Evolutionary conservation across 2,329 filamentous ascomycete genomes (phyloP).

Genomic region (Fusarium sp.): DNA sequence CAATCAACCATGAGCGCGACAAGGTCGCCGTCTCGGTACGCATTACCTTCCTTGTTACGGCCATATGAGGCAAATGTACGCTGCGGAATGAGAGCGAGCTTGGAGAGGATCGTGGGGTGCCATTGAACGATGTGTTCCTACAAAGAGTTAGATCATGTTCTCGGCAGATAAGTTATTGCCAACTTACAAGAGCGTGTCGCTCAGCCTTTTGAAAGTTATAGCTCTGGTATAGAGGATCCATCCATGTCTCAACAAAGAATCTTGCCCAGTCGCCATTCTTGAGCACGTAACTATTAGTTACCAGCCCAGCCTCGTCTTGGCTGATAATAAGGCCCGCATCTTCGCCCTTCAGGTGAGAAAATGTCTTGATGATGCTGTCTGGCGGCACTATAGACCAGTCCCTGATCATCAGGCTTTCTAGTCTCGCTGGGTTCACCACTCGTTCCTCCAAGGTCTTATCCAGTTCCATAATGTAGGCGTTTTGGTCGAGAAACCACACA

Average conservation of each 20-base stretch:
- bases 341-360: slow-evolving; percentile 79
- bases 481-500: slow-evolving; percentile 88
- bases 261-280: slow-evolving; percentile 89
- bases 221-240: slow-evolving; percentile 89
- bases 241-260: slow-evolving; percentile 95
- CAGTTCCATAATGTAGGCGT: slow-evolving; percentile 90
- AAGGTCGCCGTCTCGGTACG: slow-evolving; percentile 86
- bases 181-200: slow-evolving; percentile 83
- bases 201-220: slow-evolving; percentile 99
- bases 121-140: slow-evolving; percentile 92
- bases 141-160: slow-evolving; percentile 25
- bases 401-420: slow-evolving; percentile 85
- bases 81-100: slow-evolving; percentile 90
- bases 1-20: slow-evolving; percentile 84
- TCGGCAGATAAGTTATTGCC: background rate
- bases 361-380: slow-evolving; percentile 97
- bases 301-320: slow-evolving; percentile 85
- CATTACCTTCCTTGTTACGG: slow-evolving; percentile 63
- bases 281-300: slow-evolving; percentile 81
- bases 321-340: slow-evolving; percentile 85
- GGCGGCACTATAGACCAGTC: slow-evolving; percentile 91
- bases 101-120: slow-evolving; percentile 95
- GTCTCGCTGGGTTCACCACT: slow-evolving; percentile 72
- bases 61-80: slow-evolving; percentile 84
- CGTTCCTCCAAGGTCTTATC: slow-evolving; percentile 74